Base-by-base conservation (phyloP, 305 asterid species). In the Rubia tinctorum region DNA sequence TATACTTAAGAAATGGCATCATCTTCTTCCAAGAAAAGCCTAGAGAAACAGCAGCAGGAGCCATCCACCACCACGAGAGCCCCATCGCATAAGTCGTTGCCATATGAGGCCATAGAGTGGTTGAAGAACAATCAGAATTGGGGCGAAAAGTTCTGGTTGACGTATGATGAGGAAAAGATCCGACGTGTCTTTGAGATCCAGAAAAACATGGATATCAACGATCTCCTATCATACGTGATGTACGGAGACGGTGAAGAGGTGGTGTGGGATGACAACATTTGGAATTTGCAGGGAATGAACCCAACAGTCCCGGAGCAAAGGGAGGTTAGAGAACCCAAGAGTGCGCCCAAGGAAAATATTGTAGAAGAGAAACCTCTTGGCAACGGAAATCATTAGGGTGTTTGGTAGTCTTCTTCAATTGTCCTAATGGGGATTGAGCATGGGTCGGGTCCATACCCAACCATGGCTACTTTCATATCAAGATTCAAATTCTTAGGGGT, bases 231-330 rank as follows among this genome's bases (percentile, higher is more conserved):
- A 22, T 37, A 14, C 7, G 27, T 72, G 6, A 17, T 42, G 49
- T 10, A 45, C 9, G 51, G 76, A 20, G 62, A 73, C 13, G 53
- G 65, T 5, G 65, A 73, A 65, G 58, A n/a, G n/a, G 3, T 75
- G 5, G 78, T 75, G 18, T 75, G 78, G 74, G 70, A 44, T 10
- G 70, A 59, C 22, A 74, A 75, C 22, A 9, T 51, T 51, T 51
- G 58, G 22, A 51, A 17, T 51, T 6, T 51, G 22, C 58, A 51
- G 58, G 22, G 58, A n/a, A 51, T 51, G 39, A 7, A 51, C 8
- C 17, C 9, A 51, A 17, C 7, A 34, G 39, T 51, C 58, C 9
- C 8, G 22, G 39, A 34, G 39, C 39, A 34, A 34, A 34, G 39
- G 39, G 22, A 6, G 22, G 47, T 1, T 43, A 8, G 9, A 43